Evolutionary conservation across 805 yeast species (phyloP).

Genomic region (Suhomyces pyralidae): DNA sequence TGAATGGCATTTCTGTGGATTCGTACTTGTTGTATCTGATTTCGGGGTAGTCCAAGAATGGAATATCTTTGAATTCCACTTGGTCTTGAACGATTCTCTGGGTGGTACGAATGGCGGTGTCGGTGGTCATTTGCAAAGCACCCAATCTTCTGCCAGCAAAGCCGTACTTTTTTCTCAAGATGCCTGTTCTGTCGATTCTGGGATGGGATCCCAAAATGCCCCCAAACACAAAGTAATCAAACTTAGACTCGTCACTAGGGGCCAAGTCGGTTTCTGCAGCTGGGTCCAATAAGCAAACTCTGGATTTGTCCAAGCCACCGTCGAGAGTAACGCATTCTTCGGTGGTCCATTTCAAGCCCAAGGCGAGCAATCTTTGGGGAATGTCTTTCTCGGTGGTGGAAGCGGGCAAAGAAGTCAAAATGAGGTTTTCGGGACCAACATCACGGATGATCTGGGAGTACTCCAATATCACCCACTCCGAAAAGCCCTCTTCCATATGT

Average conservation of each 20-base stretch:
- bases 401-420: slow-evolving; percentile 72
- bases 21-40: slow-evolving; percentile 83
- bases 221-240: slow-evolving; percentile 91
- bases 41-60: slow-evolving; percentile 91
- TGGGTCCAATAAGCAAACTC: slow-evolving; percentile 87
- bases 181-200: slow-evolving; percentile 89
- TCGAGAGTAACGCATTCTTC: slow-evolving; percentile 60
- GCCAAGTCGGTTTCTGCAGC: slow-evolving; percentile 70
- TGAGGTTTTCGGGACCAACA: slow-evolving; percentile 72
- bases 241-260: slow-evolving; percentile 63
- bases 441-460: slow-evolving; percentile 80
- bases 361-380: slow-evolving; percentile 54
- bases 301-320: slow-evolving; percentile 39
- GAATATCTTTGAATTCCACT: slow-evolving; percentile 63
- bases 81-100: slow-evolving; percentile 67
- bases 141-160: slow-evolving; percentile 87
- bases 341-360: slow-evolving; percentile 81
- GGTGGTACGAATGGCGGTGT: slow-evolving; percentile 93
- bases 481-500: slow-evolving; percentile 96
- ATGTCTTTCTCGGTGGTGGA: slow-evolving; percentile 59
- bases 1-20: slow-evolving; percentile 96
- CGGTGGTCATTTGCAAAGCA: slow-evolving; percentile 92
- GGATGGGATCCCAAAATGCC: slow-evolving; percentile 96
- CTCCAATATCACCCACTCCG: slow-evolving; percentile 92
- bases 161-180: slow-evolving; percentile 75